Conservation (phyloP, 441 rosid genomes). For the Populus trichocarpa region DNA sequence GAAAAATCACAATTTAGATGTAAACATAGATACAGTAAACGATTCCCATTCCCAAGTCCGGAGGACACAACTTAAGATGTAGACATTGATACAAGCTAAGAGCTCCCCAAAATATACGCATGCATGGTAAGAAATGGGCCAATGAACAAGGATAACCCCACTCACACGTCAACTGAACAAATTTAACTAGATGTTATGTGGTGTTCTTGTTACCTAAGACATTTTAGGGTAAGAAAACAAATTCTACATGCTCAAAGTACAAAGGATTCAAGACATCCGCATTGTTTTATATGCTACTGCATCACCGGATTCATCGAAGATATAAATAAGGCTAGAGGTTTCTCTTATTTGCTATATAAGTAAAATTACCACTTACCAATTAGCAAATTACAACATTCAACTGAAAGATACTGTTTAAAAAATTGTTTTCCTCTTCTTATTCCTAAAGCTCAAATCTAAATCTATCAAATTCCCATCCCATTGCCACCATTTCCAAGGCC, state of each 20-base stretch:
- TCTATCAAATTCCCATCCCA: not conserved
- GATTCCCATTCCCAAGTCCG: not conserved
- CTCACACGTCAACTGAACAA: not conserved
- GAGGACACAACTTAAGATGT: not conserved
- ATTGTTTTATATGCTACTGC: not conserved
- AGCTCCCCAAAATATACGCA: not conserved
- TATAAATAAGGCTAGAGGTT: not conserved
- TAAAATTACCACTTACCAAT: not conserved
- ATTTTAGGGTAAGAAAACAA: not conserved
- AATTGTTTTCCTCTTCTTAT: not conserved
- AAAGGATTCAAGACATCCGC: not conserved
- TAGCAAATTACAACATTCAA: slow-evolving; percentile 2
- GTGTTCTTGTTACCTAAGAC: not conserved
- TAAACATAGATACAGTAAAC: not conserved
- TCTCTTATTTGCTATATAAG: not conserved
- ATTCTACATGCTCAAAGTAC: not conserved
- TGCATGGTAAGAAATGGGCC: not conserved
- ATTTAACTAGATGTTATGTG: not conserved
- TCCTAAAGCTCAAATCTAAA: not conserved
- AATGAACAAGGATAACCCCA: not conserved
- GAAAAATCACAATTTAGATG: not conserved
- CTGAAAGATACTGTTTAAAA: not conserved
- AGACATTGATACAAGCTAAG: not conserved
- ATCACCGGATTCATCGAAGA: not conserved
- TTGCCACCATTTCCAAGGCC: not conserved